These are phyloP conservation scores for Jacaranda mimosifolia DNA, from an alignment of 257 asterid genomes.

Conservation along the genomic window DNA sequence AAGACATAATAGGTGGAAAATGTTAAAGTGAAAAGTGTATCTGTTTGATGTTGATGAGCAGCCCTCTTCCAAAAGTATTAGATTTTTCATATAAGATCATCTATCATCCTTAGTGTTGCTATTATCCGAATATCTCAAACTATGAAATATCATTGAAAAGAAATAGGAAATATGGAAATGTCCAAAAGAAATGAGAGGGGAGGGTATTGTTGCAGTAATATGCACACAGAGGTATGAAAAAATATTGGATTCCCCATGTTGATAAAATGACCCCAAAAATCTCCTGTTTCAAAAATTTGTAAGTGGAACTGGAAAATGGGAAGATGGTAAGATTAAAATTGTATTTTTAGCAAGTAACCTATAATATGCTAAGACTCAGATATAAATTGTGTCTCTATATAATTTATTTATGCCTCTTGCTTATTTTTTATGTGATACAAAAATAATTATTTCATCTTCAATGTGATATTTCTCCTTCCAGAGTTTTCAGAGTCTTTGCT, in stretches of 20 bases:
- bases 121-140: no score
- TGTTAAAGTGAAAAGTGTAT: no score
- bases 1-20: no score
- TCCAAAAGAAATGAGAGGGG: no score
- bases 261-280: not conserved
- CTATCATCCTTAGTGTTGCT: no score
- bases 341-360: not conserved
- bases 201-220: no score
- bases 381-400: not conserved
- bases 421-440: not conserved
- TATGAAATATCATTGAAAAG: no score
- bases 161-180: no score
- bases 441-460: not conserved
- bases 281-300: not conserved
- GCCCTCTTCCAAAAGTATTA: no score
- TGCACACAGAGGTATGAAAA: not conserved
- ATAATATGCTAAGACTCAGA: slow-evolving; percentile 2
- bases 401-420: not conserved
- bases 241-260: not conserved
- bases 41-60: no score
- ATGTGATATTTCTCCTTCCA: slow-evolving; percentile 42
- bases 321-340: not conserved
- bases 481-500: slow-evolving; percentile 90
- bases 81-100: no score
- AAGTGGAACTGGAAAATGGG: not conserved